phyloP scores from a whole-genome alignment of 371 early-diverging fungal species.

The Umbelopsis sp. region DNA sequence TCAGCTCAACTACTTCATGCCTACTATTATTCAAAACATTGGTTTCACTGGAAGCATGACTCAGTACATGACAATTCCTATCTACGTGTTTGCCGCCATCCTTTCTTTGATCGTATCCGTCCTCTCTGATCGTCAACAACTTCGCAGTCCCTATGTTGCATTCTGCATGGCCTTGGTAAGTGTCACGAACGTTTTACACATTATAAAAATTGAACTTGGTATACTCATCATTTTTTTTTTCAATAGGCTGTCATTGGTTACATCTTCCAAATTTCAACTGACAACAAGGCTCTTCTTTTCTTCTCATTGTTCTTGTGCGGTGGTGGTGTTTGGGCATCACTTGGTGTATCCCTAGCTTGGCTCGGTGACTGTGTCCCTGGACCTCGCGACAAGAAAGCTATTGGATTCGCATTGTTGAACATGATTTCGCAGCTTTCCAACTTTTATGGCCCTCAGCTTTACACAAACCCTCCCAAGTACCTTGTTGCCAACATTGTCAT shows the following conservation, averaged over 20 bases:
- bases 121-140: slow-evolving; percentile 22
- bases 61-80: slow-evolving; percentile 28
- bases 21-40: slow-evolving; percentile 20
- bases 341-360: slow-evolving; percentile 28
- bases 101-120: slow-evolving; percentile 21
- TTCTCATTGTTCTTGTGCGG: slow-evolving; percentile 26
- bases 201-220: neutral
- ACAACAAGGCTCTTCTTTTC: slow-evolving; percentile 21
- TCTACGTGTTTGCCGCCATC: slow-evolving; percentile 23
- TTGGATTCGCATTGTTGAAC: slow-evolving; percentile 23
- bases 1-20: slow-evolving; percentile 26
- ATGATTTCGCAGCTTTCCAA: slow-evolving; percentile 25
- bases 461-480: slow-evolving; percentile 22
- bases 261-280: slow-evolving; percentile 21
- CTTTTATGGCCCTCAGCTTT: slow-evolving; percentile 26
- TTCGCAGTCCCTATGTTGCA: slow-evolving; percentile 16
- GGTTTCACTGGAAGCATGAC: slow-evolving; percentile 24
- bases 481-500: slow-evolving; percentile 27
- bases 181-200: neutral
- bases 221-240: neutral
- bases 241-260: slow-evolving; percentile 21
- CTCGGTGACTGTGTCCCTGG: slow-evolving; percentile 26
- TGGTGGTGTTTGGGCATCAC: slow-evolving; percentile 26
- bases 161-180: slow-evolving; percentile 20
- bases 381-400: slow-evolving; percentile 23